These are phyloP conservation scores for Barnettozyma hawaiiensis DNA, from an alignment of 1,139 yeast species.

Conservation along the genomic window DNA sequence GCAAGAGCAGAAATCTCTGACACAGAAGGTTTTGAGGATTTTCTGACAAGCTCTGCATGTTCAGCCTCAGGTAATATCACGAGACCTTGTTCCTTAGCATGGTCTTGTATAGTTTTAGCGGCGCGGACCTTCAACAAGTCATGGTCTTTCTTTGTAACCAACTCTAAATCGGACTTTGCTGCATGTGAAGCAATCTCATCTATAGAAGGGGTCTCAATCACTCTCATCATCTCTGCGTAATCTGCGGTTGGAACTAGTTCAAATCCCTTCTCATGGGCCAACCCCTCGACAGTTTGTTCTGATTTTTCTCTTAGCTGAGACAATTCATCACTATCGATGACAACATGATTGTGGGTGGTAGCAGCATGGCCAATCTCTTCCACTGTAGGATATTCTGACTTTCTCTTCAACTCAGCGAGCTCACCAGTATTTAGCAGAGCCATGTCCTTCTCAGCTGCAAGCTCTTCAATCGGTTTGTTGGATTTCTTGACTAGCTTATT, in stretches of 20 bases:
- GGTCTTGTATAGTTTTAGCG: constrained; percentile 10
- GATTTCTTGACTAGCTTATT: constrained; percentile 28
- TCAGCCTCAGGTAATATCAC: constrained; percentile 6
- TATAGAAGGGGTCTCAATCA: constrained; percentile 32
- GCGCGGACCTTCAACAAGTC: constrained; percentile 13
- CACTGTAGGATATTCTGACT: constrained; percentile 33
- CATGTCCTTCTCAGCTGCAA: constrained; percentile 25
- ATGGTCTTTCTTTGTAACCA: constrained; percentile 25
- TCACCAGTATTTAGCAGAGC: constrained; percentile 29
- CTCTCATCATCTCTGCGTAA: constrained; percentile 25
- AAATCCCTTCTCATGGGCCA: constrained; percentile 31
- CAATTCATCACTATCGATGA: constrained; percentile 24
- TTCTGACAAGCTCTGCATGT: constrained; percentile 8
- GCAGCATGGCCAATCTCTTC: constrained; percentile 33
- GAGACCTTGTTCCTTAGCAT: constrained; percentile 17
- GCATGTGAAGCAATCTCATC: constrained; percentile 33
- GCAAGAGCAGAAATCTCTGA: constrained; percentile 34
- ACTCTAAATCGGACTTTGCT: constrained; percentile 23
- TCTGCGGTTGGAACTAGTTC: constrained; percentile 28
- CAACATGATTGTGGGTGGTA: constrained; percentile 17
- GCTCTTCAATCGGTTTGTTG: constrained; percentile 27
- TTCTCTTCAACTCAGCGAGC: constrained; percentile 26
- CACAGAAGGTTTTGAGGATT: constrained; percentile 26
- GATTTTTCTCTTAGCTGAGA: constrained; percentile 27
- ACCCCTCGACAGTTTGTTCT: constrained; percentile 30